Conservation (phyloP, 2,329 filamentous ascomycete species). For the Beauveria caledonica region DNA sequence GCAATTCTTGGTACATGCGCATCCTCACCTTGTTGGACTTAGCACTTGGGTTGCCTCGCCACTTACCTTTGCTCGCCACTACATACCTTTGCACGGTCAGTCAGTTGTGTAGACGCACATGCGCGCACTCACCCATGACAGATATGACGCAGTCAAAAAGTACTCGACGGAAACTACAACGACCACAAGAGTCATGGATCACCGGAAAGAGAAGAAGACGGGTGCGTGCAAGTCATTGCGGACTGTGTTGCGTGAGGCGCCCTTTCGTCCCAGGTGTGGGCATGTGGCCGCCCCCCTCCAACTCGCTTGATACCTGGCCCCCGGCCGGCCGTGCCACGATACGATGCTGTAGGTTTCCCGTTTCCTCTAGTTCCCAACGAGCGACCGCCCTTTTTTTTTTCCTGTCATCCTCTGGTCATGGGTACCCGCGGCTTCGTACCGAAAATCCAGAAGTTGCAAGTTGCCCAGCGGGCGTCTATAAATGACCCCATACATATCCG, state of each 20-base stretch:
- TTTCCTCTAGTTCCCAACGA: neutral
- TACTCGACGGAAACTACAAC: too few relatives aligned
- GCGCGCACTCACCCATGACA: neutral
- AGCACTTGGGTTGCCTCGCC: neutral
- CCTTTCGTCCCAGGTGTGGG: neutral
- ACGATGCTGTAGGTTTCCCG: slow-evolving; percentile 12
- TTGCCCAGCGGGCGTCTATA: neutral
- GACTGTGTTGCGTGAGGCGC: neutral
- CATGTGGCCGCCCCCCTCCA: slow-evolving; percentile 5
- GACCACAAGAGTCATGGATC: neutral
- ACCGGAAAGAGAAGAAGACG: neutral
- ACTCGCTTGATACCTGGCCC: neutral
- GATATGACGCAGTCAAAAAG: neutral
- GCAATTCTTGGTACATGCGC: neutral
- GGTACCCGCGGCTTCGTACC: neutral
- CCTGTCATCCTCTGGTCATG: neutral
- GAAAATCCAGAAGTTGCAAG: neutral
- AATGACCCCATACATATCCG: too few relatives aligned
- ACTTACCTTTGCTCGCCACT: neutral
- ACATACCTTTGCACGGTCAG: too few relatives aligned
- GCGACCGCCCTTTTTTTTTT: neutral
- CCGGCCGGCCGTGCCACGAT: neutral
- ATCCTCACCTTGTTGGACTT: neutral
- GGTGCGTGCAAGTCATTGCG: neutral
- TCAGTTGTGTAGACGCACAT: neutral